Conservation (phyloP, 2,329 filamentous ascomycete genomes). For the Exophiala sp. region DNA sequence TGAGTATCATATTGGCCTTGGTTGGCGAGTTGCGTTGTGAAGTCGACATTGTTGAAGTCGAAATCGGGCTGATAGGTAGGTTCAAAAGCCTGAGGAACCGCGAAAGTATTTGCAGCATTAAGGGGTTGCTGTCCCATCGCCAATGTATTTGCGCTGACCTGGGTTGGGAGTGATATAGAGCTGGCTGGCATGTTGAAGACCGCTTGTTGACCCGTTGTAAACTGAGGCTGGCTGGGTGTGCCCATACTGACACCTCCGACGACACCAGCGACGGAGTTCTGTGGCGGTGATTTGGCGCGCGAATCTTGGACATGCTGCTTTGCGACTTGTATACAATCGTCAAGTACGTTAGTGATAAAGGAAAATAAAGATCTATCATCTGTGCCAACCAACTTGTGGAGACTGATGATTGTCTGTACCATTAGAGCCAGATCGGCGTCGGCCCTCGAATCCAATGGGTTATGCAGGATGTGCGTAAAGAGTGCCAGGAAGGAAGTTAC, state of each 20-base stretch:
- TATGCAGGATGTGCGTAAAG: conserved; percentile 9
- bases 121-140: no score
- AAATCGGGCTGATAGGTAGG: neutral
- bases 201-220: no score
- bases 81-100: no score
- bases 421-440: conserved; percentile 6
- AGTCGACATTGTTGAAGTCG: neutral
- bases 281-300: neutral
- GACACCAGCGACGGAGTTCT: neutral
- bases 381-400: neutral
- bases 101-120: no score
- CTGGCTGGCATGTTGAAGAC: no score
- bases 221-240: neutral
- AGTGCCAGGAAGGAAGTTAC: conserved; percentile 7
- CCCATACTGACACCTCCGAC: neutral
- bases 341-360: neutral
- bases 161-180: no score
- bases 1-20: neutral
- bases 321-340: neutral
- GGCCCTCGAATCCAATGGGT: conserved; percentile 6
- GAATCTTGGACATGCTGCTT: neutral
- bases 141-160: no score
- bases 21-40: neutral
- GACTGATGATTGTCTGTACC: neutral
- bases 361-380: neutral